phyloP scores from a whole-genome alignment of 192 early-diverging fungal genomes.

The Hyaloraphidium curvatum region DNA sequence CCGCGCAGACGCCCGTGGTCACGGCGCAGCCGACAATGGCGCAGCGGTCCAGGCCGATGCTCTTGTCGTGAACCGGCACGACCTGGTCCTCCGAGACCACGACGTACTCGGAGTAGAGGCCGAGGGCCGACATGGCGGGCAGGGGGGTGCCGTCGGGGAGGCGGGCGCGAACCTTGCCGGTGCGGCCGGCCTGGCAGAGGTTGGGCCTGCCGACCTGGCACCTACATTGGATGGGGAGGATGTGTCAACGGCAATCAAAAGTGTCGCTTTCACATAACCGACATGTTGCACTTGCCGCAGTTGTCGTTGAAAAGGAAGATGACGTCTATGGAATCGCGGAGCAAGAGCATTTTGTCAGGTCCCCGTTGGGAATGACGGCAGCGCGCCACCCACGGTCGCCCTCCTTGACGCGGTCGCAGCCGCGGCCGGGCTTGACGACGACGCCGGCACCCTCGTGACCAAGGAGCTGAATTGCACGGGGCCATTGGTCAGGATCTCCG shows the following conservation, averaged over 20 bases:
- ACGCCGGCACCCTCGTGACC: conserved; percentile 3
- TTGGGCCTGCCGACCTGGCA: not conserved
- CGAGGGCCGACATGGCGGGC: not conserved
- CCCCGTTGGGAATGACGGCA: too few relatives aligned
- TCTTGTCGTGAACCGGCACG: not conserved
- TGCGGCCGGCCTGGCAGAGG: not conserved
- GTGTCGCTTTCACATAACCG: too few relatives aligned
- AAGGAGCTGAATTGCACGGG: too few relatives aligned
- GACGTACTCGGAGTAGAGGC: not conserved
- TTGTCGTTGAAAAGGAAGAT: not conserved
- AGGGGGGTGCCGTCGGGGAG: too few relatives aligned
- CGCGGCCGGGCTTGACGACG: not conserved
- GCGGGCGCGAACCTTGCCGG: too few relatives aligned
- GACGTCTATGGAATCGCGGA: too few relatives aligned
- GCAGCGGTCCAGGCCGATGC: not conserved
- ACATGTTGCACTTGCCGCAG: not conserved
- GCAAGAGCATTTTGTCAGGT: too few relatives aligned
- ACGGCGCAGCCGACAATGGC: not conserved
- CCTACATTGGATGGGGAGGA: too few relatives aligned
- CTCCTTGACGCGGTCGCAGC: not conserved
- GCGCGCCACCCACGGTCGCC: too few relatives aligned
- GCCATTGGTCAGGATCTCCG: too few relatives aligned
- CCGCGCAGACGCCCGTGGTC: conserved; percentile 59
- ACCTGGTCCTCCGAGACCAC: not conserved
- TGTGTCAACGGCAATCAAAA: too few relatives aligned